phyloP scores from a whole-genome alignment of 2,329 filamentous ascomycete species.

The Raffaelea albimanens region DNA sequence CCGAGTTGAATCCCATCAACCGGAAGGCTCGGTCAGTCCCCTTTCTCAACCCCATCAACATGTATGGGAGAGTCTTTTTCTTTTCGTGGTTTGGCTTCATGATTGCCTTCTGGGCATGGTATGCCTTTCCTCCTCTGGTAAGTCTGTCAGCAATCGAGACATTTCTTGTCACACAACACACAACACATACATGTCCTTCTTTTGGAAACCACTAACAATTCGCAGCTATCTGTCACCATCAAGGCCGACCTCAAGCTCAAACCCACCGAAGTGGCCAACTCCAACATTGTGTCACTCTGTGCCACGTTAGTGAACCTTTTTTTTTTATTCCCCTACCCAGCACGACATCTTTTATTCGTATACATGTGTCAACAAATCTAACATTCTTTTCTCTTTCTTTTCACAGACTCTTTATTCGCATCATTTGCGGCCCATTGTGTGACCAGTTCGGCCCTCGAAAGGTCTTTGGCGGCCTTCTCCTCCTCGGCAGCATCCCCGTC shows the following conservation, averaged over 20 bases:
- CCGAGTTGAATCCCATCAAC: slow-evolving; percentile 75
- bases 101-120: slow-evolving; percentile 86
- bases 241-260: slow-evolving; percentile 67
- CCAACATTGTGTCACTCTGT: slow-evolving; percentile 74
- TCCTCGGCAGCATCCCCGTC: slow-evolving; percentile 70
- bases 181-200: no score
- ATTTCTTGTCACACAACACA: not conserved
- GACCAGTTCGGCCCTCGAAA: slow-evolving; percentile 73
- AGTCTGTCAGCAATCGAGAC: no score
- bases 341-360: not conserved
- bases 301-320: slow-evolving; percentile 44
- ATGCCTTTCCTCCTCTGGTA: slow-evolving; percentile 80
- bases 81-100: slow-evolving; percentile 84
- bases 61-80: slow-evolving; percentile 81
- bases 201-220: not conserved
- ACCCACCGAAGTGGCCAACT: slow-evolving; percentile 68
- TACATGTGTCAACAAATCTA: not conserved
- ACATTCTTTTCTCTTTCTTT: not conserved
- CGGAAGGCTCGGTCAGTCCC: slow-evolving; percentile 75
- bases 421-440: slow-evolving; percentile 73
- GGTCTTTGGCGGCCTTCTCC: slow-evolving; percentile 69
- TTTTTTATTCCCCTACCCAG: not conserved
- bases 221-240: slow-evolving; percentile 62
- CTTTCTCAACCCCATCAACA: slow-evolving; percentile 64
- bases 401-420: slow-evolving; percentile 59